Evolutionary conservation across 495 filamentous ascomycete genomes (phyloP).

Genomic region (Tuber aestivum): DNA sequence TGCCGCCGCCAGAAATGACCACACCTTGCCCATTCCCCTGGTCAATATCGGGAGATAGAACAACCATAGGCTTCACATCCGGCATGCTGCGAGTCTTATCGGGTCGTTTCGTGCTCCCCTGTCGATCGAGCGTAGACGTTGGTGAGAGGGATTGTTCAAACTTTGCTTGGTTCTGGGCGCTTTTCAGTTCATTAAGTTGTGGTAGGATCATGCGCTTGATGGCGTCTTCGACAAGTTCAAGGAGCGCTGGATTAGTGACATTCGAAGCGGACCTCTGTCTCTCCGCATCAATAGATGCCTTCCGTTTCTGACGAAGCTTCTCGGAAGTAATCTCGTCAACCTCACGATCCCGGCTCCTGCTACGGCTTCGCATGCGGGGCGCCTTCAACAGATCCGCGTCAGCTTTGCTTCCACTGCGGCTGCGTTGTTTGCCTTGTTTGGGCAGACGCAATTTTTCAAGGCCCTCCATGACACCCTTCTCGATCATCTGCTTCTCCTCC

Average conservation of each 20-base stretch:
- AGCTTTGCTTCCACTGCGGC: slow-evolving; percentile 47
- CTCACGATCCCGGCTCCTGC: slow-evolving; percentile 58
- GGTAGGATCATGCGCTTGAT: slow-evolving; percentile 87
- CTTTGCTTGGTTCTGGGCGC: slow-evolving; percentile 68
- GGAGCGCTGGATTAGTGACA: slow-evolving; percentile 89
- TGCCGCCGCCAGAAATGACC: slow-evolving; percentile 47
- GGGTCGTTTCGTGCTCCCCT: slow-evolving; percentile 48
- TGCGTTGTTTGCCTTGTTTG: slow-evolving; percentile 45
- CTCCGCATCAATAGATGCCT: slow-evolving; percentile 36
- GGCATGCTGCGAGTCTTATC: slow-evolving; percentile 63
- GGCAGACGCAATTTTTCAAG: slow-evolving; percentile 43
- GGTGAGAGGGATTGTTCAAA: slow-evolving; percentile 48
- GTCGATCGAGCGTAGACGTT: slow-evolving; percentile 45
- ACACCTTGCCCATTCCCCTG: slow-evolving; percentile 50
- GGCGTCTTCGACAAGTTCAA: slow-evolving; percentile 92
- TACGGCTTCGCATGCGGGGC: slow-evolving; percentile 50
- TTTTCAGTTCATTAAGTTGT: slow-evolving; percentile 83
- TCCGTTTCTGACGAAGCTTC: slow-evolving; percentile 38
- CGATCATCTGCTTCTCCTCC: slow-evolving; percentile 61
- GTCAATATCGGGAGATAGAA: slow-evolving; percentile 57
- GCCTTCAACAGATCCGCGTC: slow-evolving; percentile 37
- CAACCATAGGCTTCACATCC: slow-evolving; percentile 62
- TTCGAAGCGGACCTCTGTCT: slow-evolving; percentile 52
- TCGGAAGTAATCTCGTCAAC: slow-evolving; percentile 46
- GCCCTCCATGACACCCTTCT: slow-evolving; percentile 54